These are phyloP conservation scores for Botrytis fabae DNA, from an alignment of 2,329 filamentous ascomycete species.

Conservation along the genomic window DNA sequence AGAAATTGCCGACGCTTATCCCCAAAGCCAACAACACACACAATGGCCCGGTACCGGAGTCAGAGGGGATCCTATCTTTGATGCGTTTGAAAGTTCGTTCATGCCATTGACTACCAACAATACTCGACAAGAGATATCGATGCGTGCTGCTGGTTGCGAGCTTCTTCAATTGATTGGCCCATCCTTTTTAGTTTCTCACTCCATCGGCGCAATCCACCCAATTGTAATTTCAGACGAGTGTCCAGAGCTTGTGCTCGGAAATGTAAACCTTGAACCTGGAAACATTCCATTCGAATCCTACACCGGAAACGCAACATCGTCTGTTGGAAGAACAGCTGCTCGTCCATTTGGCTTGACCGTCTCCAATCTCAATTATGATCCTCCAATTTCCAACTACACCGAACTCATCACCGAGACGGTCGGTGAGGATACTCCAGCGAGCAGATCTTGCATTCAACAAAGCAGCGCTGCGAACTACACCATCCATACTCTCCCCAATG, in stretches of 20 bases:
- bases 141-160: constrained; percentile 39
- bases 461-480: constrained; percentile 6
- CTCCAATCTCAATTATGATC: constrained; percentile 32
- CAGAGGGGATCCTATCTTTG: constrained; percentile 39
- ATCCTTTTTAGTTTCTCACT: constrained; percentile 41
- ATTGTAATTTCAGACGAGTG: constrained; percentile 38
- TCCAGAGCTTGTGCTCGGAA: constrained; percentile 36
- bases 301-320: constrained; percentile 28
- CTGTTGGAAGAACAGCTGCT: constrained; percentile 27
- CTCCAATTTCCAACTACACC: constrained; percentile 29
- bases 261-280: constrained; percentile 38
- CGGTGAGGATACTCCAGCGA: constrained; percentile 31
- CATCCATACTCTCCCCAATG: constrained; percentile 29
- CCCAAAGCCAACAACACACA: constrained; percentile 39
- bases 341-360: constrained; percentile 32
- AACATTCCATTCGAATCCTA: constrained; percentile 36
- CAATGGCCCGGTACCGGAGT: constrained; percentile 44
- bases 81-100: constrained; percentile 39
- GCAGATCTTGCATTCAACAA: constrained; percentile 31
- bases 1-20: constrained; percentile 16
- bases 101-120: constrained; percentile 38
- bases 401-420: constrained; percentile 29
- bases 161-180: constrained; percentile 38
- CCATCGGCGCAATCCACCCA: constrained; percentile 34
- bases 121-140: constrained; percentile 37